These are phyloP conservation scores for Coleophoma cylindrospora DNA, from an alignment of 2,329 filamentous ascomycete species.

Conservation along the genomic window DNA sequence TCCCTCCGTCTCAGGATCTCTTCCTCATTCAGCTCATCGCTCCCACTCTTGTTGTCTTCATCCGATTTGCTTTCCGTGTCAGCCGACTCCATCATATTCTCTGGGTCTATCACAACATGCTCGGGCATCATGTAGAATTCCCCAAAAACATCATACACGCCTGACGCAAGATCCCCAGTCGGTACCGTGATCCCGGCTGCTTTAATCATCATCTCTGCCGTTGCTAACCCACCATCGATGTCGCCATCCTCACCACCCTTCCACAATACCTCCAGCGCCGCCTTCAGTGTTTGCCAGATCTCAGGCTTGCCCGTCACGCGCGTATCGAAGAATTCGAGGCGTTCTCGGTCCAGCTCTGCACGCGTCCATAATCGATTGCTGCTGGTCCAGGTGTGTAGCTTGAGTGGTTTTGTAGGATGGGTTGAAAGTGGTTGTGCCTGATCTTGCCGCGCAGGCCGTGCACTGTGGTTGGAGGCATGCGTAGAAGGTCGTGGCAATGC, in stretches of 20 bases:
- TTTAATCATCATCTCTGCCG: slow-evolving; percentile 75
- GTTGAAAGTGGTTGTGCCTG: slow-evolving; percentile 42
- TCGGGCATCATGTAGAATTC: slow-evolving; percentile 66
- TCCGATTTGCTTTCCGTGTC: slow-evolving; percentile 14
- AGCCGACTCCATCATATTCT: slow-evolving; percentile 37
- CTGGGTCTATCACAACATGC: slow-evolving; percentile 64
- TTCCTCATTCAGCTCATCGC: slow-evolving; percentile 27
- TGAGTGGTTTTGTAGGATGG: slow-evolving; percentile 67
- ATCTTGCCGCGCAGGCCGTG: slow-evolving; percentile 1
- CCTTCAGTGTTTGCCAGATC: slow-evolving; percentile 72
- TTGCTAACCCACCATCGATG: slow-evolving; percentile 42
- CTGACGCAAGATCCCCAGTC: slow-evolving; percentile 66
- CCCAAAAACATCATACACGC: slow-evolving; percentile 67
- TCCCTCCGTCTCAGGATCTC: slow-evolving; percentile 39
- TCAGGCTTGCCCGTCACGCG: slow-evolving; percentile 72
- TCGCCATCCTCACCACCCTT: slow-evolving; percentile 30
- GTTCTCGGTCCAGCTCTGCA: slow-evolving; percentile 62
- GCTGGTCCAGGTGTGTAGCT: slow-evolving; percentile 60
- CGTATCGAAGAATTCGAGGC: slow-evolving; percentile 86
- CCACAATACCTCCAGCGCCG: slow-evolving; percentile 65
- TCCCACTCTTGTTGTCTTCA: slow-evolving; percentile 18
- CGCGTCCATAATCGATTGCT: slow-evolving; percentile 64
- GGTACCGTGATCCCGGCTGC: slow-evolving; percentile 73
- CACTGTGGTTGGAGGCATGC: slow-evolving; percentile 11
- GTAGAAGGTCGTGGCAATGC: slow-evolving; percentile 16